Percentiles rank a stretch among this genome's conserved stretches.
Evolutionary conservation across 176 grass and related monocot genomes (phyloP).

Genomic region (Carex scoparia): DNA sequence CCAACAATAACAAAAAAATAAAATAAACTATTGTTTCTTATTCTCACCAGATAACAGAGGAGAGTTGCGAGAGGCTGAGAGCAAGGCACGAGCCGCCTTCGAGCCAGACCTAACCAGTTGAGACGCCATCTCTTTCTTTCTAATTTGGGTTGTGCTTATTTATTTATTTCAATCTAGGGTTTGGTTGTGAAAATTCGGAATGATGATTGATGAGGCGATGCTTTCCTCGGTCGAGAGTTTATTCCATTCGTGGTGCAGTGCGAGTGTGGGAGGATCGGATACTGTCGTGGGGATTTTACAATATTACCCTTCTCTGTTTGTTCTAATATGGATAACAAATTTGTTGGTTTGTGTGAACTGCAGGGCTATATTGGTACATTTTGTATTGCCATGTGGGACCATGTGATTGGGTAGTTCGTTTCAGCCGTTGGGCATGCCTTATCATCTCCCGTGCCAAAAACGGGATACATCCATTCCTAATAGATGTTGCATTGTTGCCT

Average conservation of each 20-base stretch:
- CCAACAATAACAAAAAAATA: background rate
- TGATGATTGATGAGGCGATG: background rate
- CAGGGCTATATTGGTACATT: background rate
- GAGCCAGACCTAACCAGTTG: constrained; percentile 34
- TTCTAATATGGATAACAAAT: background rate
- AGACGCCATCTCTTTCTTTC: constrained; percentile 31
- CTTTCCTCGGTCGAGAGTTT: constrained; percentile 11
- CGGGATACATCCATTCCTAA: background rate
- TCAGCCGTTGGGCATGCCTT: background rate
- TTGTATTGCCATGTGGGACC: background rate
- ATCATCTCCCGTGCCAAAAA: background rate
- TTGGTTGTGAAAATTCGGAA: constrained; percentile 22
- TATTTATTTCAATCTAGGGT: background rate
- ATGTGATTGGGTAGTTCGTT: constrained; percentile 17
- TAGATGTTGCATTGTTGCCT: background rate
- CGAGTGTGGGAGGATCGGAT: background rate
- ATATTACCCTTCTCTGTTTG: constrained; percentile 1
- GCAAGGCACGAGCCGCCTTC: constrained; percentile 43
- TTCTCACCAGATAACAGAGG: constrained; percentile 35
- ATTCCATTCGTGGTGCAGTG: constrained; percentile 28
- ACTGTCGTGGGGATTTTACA: background rate
- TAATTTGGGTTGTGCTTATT: background rate
- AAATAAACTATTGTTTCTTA: background rate
- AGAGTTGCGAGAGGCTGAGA: constrained; percentile 40
- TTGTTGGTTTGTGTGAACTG: background rate